Evolutionary conservation across 2,329 filamentous ascomycete genomes (phyloP).

Genomic region (Botryosphaeria dothidea): DNA sequence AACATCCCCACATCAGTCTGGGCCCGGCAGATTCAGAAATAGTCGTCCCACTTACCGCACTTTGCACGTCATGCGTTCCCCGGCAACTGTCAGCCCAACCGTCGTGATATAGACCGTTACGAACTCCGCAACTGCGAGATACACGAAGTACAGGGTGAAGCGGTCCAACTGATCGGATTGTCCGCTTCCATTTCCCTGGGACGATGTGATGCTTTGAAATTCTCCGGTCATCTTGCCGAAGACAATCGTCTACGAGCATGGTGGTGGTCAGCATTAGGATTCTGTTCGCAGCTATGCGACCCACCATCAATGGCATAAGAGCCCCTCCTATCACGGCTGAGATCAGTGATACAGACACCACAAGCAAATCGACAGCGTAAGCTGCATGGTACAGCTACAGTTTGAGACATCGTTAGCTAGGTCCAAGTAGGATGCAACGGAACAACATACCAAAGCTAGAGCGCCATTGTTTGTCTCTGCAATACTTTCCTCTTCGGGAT

Average conservation of each 20-base stretch:
- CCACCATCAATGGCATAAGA: conserved; percentile 39
- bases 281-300: conserved; percentile 35
- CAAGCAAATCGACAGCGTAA: background rate
- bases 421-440: no score
- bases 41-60: conserved; percentile 30
- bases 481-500: no score
- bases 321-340: conserved; percentile 35
- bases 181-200: conserved; percentile 26
- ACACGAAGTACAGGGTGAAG: conserved; percentile 41
- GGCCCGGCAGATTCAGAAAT: no score
- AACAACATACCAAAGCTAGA: background rate
- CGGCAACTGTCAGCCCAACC: conserved; percentile 74
- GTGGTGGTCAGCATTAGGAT: background rate
- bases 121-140: conserved; percentile 30
- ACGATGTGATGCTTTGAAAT: conserved; percentile 32
- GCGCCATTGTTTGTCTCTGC: no score
- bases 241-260: conserved; percentile 26
- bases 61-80: conserved; percentile 45
- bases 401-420: background rate
- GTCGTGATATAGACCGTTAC: conserved; percentile 56
- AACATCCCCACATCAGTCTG: background rate
- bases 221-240: conserved; percentile 40
- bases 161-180: conserved; percentile 32
- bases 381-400: background rate
- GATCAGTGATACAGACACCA: conserved; percentile 18